Evolutionary conservation across 2,329 filamentous ascomycete species (phyloP), one percentile per base, ranked within the genome.

Genomic region (Sporothrix schenckii): DNA sequence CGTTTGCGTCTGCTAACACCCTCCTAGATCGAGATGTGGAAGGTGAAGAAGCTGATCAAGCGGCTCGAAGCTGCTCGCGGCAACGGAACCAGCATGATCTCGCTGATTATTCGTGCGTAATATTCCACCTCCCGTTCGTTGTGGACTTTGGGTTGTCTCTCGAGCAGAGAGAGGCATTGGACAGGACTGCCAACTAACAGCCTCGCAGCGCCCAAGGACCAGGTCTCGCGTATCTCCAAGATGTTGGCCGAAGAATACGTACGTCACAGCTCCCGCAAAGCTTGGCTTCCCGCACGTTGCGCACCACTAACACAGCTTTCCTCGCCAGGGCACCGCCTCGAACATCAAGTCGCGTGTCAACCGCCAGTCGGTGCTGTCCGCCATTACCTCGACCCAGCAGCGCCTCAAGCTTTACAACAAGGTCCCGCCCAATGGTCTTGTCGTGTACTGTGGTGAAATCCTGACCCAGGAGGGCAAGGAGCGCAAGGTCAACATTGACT

Each of bases 231-330:
- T 78, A 91, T 92, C 69, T 92, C 95, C 72, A 98, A 98, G 88
- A 99, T 99, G 95, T 91, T 99, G 90, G 96, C 96, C 85, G 95
- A 99, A 97, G 94, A 97, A 92, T 97, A 95, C 80, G 92, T 95
- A 87, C 75, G 91, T 84, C 69, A 7, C 30, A 16, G 75, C 78
- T 71, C 77, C 77, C 61, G 16, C 54, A 16, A 5, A 7, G 66
- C 50, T 47, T 65, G 63, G 41, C 27, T 69, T 56, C 63, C 16
- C 61, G 30, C 34, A 63, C 61, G 30, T 53, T 47, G 14, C 24
- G 13, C 6, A 34, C 76, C 79, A 76, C 79, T 74, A 63, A 63
- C 58, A 61, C n/a, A 34, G 27, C 9, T 39, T 3, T 58, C 71
- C 66, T 63, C 56, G 21, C 24, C 75, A 95, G 93, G 95, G 95